Conservation (phyloP, 345 rosid genomes). For the Noccaea caerulescens region DNA sequence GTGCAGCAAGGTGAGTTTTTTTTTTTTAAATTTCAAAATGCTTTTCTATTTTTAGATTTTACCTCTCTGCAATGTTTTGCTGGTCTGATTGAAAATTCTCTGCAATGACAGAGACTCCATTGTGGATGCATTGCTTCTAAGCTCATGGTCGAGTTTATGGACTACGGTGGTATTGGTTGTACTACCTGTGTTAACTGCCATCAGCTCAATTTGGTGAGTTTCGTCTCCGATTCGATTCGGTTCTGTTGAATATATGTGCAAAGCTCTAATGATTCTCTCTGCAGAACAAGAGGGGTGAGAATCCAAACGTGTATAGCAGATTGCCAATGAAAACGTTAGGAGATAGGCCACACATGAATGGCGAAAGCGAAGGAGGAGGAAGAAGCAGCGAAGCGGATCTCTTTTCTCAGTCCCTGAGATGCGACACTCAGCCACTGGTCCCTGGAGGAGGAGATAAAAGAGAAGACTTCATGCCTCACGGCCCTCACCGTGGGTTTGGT, state of each 20-base stretch:
- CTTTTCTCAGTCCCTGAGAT: slow-evolving; percentile 52
- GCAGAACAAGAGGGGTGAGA: slow-evolving; percentile 52
- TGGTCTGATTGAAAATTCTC: slow-evolving; percentile 13
- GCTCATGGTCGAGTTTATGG: slow-evolving; percentile 61
- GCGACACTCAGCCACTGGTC: slow-evolving; percentile 43
- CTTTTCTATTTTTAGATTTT: neutral
- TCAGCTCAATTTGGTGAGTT: slow-evolving; percentile 55
- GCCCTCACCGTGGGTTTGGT: slow-evolving; percentile 44
- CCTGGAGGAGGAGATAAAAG: slow-evolving; percentile 50
- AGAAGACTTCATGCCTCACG: slow-evolving; percentile 50
- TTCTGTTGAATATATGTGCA: neutral
- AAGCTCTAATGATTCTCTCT: neutral
- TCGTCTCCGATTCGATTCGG: slow-evolving; percentile 1
- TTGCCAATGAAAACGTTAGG: slow-evolving; percentile 45
- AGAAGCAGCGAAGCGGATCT: slow-evolving; percentile 54
- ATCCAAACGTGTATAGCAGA: slow-evolving; percentile 51
- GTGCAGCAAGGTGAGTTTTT: slow-evolving; percentile 60
- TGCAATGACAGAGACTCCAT: slow-evolving; percentile 68
- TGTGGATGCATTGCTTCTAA: slow-evolving; percentile 89
- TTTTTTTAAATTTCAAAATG: neutral
- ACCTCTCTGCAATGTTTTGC: neutral
- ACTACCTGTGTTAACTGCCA: slow-evolving; percentile 52
- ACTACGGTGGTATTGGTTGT: slow-evolving; percentile 87
- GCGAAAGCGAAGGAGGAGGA: slow-evolving; percentile 49
- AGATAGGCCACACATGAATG: slow-evolving; percentile 40